Conservation (phyloP, 192 early-diverging fungal genomes). For the Bifiguratus adelaidae region DNA sequence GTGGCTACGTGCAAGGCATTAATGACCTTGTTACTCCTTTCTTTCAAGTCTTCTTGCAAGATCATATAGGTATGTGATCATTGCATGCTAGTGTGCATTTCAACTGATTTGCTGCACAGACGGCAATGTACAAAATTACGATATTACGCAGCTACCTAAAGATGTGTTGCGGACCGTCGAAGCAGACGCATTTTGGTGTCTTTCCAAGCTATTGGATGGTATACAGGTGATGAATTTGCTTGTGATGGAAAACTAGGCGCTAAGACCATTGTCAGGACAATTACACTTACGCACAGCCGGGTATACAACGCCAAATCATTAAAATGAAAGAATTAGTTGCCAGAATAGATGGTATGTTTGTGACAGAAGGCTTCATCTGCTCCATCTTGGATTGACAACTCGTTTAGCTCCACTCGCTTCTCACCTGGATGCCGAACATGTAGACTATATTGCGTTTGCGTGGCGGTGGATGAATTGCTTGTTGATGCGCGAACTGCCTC, state of each 20-base stretch:
- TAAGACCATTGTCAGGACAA: conserved; percentile 56
- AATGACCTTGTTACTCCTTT: conserved; percentile 97
- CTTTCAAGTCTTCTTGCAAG: conserved; percentile 81
- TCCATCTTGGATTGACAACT: background rate
- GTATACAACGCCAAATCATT: conserved; percentile 85
- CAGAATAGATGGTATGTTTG: conserved; percentile 70
- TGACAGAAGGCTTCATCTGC: background rate
- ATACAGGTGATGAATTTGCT: conserved; percentile 57
- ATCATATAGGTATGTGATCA: conserved; percentile 42
- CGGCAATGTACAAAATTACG: conserved; percentile 43
- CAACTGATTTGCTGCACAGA: conserved; percentile 13
- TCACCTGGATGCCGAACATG: conserved; percentile 78
- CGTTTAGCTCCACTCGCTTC: conserved; percentile 54
- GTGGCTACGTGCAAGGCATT: conserved; percentile 98
- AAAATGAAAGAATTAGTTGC: conserved; percentile 86
- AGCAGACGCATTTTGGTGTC: conserved; percentile 95
- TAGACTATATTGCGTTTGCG: conserved; percentile 98
- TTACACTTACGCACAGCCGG: conserved; percentile 94
- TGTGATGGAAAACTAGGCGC: background rate
- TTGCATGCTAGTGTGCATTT: conserved; percentile 7
- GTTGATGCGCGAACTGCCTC: conserved; percentile 89
- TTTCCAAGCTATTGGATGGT: conserved; percentile 90
- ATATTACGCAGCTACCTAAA: conserved; percentile 32
- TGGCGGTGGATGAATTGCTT: conserved; percentile 99
- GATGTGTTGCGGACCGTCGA: conserved; percentile 64